Conservation (phyloP, 163 green algal species). For the Scenedesmus sp. region DNA sequence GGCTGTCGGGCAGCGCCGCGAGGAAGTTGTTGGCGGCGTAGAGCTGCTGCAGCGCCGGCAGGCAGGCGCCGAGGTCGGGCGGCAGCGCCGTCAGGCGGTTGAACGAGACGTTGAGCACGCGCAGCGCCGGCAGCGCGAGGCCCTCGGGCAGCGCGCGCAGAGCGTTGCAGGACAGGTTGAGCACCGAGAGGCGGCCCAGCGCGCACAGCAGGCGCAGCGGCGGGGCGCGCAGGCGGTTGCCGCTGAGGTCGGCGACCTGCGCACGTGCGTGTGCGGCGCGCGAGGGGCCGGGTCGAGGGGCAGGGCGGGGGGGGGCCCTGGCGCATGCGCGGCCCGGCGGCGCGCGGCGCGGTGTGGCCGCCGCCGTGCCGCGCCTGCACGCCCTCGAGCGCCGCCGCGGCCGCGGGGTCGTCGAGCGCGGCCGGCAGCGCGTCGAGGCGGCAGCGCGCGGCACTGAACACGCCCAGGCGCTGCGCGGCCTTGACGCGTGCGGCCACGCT, state of each 20-base stretch:
- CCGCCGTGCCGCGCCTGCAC: too few relatives aligned
- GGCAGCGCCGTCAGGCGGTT: constrained; percentile 32
- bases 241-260: constrained; percentile 10
- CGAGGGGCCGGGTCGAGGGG: too few relatives aligned
- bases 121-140: background rate
- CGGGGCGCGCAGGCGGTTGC: constrained; percentile 20
- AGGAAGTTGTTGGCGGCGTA: constrained; percentile 36
- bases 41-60: constrained; percentile 40
- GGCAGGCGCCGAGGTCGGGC: constrained; percentile 2
- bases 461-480: constrained; percentile 12
- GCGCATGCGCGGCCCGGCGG: too few relatives aligned
- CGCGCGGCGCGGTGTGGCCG: too few relatives aligned
- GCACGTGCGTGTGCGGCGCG: too few relatives aligned
- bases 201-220: background rate
- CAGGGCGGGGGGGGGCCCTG: too few relatives aligned
- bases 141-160: too few relatives aligned
- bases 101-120: constrained; percentile 33
- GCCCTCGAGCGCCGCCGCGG: too few relatives aligned
- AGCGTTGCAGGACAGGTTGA: too few relatives aligned
- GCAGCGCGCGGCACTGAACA: constrained; percentile 14
- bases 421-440: constrained; percentile 1
- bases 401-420: background rate
- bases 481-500: background rate
- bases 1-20: constrained; percentile 3
- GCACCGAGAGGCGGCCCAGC: background rate